phyloP scores from a whole-genome alignment of 371 early-diverging fungal species.

The Parasitella parasitica region DNA sequence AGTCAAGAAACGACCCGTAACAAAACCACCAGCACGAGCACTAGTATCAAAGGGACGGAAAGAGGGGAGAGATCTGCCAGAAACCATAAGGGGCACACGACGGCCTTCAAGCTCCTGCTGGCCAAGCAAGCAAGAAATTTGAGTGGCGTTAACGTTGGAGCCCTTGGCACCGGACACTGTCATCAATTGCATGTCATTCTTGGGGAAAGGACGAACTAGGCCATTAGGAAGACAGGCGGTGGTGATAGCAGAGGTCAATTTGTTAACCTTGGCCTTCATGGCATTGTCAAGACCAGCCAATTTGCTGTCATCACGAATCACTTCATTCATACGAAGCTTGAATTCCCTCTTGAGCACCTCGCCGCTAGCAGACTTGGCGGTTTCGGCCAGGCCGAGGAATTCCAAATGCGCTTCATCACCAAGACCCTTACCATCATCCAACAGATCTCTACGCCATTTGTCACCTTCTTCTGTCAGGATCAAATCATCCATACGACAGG shows the following conservation, averaged over 20 bases:
- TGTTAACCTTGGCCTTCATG: slow-evolving; percentile 87
- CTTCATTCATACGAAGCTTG: slow-evolving; percentile 76
- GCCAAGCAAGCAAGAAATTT: slow-evolving; percentile 98
- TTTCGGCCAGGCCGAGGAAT: slow-evolving; percentile 68
- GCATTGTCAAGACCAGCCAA: slow-evolving; percentile 89
- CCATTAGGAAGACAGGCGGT: slow-evolving; percentile 82
- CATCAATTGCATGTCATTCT: slow-evolving; percentile 99
- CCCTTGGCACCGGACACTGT: slow-evolving; percentile 99
- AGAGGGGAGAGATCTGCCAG: slow-evolving; percentile 97
- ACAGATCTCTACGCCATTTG: slow-evolving; percentile 69
- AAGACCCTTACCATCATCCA: slow-evolving; percentile 51
- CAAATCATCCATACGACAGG: slow-evolving; percentile 99
- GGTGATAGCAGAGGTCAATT: slow-evolving; percentile 82
- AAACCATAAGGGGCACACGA: slow-evolving; percentile 98
- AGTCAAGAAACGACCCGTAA: slow-evolving; percentile 99
- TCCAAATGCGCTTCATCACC: slow-evolving; percentile 73
- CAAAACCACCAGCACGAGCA: slow-evolving; percentile 97
- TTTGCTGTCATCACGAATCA: slow-evolving; percentile 84
- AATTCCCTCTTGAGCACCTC: slow-evolving; percentile 54
- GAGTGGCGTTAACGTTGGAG: slow-evolving; percentile 96
- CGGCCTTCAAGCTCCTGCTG: slow-evolving; percentile 99
- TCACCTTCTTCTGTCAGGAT: slow-evolving; percentile 84
- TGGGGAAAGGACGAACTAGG: slow-evolving; percentile 85
- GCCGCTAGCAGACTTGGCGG: slow-evolving; percentile 35
- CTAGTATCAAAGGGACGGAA: slow-evolving; percentile 89